phyloP scores from a whole-genome alignment of 257 asterid species.

The Solanum ossicruentum region DNA sequence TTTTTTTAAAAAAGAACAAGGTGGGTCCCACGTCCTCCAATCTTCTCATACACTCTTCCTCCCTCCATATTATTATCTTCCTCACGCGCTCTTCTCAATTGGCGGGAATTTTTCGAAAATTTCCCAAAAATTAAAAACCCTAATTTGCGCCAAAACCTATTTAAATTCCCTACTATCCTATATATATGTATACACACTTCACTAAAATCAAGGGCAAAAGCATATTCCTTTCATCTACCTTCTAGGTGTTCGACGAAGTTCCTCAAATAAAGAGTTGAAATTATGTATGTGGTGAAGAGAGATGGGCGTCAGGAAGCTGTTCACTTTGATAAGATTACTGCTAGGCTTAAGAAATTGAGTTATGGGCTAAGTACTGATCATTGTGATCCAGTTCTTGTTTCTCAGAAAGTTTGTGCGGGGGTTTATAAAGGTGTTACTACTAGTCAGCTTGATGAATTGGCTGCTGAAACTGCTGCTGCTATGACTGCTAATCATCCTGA shows the following conservation, averaged over 20 bases:
- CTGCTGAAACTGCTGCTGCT: slow-evolving; percentile 96
- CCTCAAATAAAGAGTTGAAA: background rate
- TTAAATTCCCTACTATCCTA: background rate
- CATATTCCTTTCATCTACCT: background rate
- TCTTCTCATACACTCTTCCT: background rate
- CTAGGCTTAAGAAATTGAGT: slow-evolving; percentile 77
- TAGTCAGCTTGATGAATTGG: slow-evolving; percentile 92
- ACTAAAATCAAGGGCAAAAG: background rate
- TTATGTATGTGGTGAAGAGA: slow-evolving; percentile 91
- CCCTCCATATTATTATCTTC: slow-evolving; percentile 4
- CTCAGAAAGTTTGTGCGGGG: slow-evolving; percentile 94
- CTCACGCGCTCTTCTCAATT: slow-evolving; percentile 22
- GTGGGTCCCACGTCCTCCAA: slow-evolving; percentile 14
- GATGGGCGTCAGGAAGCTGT: slow-evolving; percentile 89
- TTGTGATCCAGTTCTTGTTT: slow-evolving; percentile 82
- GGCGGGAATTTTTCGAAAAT: slow-evolving; percentile 45
- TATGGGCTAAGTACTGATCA: slow-evolving; percentile 86
- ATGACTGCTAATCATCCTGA: slow-evolving; percentile 95
- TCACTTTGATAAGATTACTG: slow-evolving; percentile 93
- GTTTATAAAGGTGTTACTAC: slow-evolving; percentile 91
- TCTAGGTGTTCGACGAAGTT: slow-evolving; percentile 6
- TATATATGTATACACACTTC: background rate
- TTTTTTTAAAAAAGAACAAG: background rate
- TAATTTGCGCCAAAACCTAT: background rate
- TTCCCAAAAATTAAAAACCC: background rate